A percentile compares a stretch with the other conserved stretches of the same genome.
phyloP scores from a whole-genome alignment of 2,329 filamentous ascomycete genomes.

The Delphinella strobiligena region DNA sequence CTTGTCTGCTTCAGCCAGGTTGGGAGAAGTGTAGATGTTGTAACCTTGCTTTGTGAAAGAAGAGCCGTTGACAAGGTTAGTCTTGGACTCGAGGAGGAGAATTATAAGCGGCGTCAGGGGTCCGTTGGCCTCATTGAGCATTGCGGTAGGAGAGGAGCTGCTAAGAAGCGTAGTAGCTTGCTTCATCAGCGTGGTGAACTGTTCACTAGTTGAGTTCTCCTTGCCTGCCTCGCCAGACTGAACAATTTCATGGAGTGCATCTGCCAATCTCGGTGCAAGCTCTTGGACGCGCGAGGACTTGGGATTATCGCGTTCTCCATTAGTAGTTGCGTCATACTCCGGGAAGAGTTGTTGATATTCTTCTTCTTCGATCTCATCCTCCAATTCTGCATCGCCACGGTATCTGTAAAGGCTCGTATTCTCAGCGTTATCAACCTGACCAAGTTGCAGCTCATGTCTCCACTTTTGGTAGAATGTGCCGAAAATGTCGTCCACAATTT shows the following conservation, averaged over 20 bases:
- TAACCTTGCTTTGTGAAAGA: conserved; percentile 32
- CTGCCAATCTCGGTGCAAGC: conserved; percentile 14
- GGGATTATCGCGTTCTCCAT: background rate
- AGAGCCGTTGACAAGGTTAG: conserved; percentile 5
- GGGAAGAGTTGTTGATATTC: conserved; percentile 78
- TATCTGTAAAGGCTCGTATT: conserved; percentile 75
- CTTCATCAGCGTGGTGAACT: conserved; percentile 12
- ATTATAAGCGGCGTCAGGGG: conserved; percentile 11
- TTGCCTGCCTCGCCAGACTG: conserved; percentile 1
- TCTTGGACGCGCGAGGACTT: conserved; percentile 10
- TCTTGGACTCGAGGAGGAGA: conserved; percentile 26
- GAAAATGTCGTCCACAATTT: conserved; percentile 4
- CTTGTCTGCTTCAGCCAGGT: conserved; percentile 62
- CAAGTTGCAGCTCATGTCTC: conserved; percentile 62
- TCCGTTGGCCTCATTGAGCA: background rate
- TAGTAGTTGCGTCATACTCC: conserved; percentile 47
- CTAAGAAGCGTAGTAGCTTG: conserved; percentile 5
- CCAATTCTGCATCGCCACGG: conserved; percentile 62
- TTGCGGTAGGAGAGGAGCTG: background rate
- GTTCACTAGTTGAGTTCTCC: no score
- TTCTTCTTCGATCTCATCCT: conserved; percentile 60
- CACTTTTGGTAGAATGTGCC: conserved; percentile 60
- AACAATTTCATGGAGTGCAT: conserved; percentile 13
- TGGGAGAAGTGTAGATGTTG: conserved; percentile 83
- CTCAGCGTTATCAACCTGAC: conserved; percentile 61